Evolutionary conservation across 164 flowering plant genomes (phyloP), one percentile per base, ranked within the genome.

Genomic region (Houttuynia cordata): DNA sequence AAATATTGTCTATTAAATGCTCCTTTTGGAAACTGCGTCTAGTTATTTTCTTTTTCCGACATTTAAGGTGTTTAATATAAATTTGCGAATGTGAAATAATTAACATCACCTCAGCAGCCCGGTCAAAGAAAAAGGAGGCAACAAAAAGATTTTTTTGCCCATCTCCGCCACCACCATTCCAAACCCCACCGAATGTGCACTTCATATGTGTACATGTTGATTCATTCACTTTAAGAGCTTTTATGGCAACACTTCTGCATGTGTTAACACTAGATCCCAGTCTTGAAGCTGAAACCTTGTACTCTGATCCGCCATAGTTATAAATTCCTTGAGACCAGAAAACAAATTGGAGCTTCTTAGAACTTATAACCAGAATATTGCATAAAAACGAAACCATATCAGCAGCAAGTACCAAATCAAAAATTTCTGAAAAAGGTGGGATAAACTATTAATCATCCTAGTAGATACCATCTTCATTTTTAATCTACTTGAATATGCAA

Each of bases 121-220:
- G 80, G 71, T 94, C 97, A 64, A 83, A 94, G 85, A 94, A 94
- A 70, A 91, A 94, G 47, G 99, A 94, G 51, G 97, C 99, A 61
- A 94, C 95, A 69, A 88, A 94, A 10, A 94, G 70, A 66, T 86
- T 83, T 74, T 83, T 88, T 71, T 85, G 96, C 53, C 97, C 97
- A 75, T 85, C 97, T 22, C 99, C 99, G 20, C 97, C 97, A 45
- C 97, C 99, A 42, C 99, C 99, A 72, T 94, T 90, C 99, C 99
- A 94, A 24, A 90, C 70, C 23, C 97, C 99, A 64, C 93, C 96
- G 72, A 94, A 94, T 23, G 96, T 91, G 73, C 99, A 94, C 69
- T 86, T 87, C 99, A 88, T 85, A 73, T 91, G 90, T 24, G 91
- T 78, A 52, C 99, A 94, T 53, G 87, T 72, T 51, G 94, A 65